These are phyloP conservation scores for Linderina pennispora DNA, from an alignment of 192 early-diverging fungal species.

Conservation along the genomic window DNA sequence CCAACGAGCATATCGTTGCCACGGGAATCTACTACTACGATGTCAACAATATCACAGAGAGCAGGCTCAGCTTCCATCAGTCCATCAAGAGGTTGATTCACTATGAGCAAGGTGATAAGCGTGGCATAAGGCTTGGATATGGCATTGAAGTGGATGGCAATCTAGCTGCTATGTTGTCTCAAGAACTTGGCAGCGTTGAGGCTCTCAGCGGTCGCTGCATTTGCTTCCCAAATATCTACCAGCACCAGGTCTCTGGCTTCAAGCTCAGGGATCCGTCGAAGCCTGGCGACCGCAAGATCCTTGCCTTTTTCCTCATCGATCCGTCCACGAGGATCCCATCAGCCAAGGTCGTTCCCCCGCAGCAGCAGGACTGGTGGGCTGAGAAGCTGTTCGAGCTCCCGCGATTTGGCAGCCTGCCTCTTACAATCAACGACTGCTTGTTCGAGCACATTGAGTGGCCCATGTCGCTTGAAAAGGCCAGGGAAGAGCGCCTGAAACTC, in stretches of 20 bases:
- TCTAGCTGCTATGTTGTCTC: conserved; percentile 7
- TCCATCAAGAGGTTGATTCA: conserved; percentile 1
- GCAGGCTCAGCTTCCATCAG: conserved; percentile 52
- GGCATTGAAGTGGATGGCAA: conserved; percentile 28
- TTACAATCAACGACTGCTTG: conserved; percentile 11
- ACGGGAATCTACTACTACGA: conserved; percentile 71
- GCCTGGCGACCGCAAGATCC: conserved; percentile 60
- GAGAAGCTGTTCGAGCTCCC: neutral
- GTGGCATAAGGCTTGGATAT: conserved; percentile 23
- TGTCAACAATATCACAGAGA: conserved; percentile 61
- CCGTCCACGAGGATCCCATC: conserved; percentile 50
- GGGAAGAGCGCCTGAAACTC: conserved; percentile 33
- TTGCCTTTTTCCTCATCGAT: conserved; percentile 68
- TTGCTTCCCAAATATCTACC: conserved; percentile 67
- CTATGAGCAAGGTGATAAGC: conserved; percentile 24
- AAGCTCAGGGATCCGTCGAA: conserved; percentile 52
- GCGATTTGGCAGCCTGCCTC: conserved; percentile 9
- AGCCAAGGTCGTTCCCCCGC: conserved; percentile 57
- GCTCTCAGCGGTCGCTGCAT: conserved; percentile 53
- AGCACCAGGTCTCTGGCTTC: conserved; percentile 63
- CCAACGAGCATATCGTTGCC: conserved; percentile 64
- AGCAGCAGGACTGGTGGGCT: conserved; percentile 51
- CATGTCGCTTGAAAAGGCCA: conserved; percentile 42
- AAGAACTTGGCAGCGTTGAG: conserved; percentile 43
- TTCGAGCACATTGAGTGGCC: conserved; percentile 15